Evolutionary conservation across 352 stramenopile species (phyloP).

Genomic region (Phytophthora ramorum): DNA sequence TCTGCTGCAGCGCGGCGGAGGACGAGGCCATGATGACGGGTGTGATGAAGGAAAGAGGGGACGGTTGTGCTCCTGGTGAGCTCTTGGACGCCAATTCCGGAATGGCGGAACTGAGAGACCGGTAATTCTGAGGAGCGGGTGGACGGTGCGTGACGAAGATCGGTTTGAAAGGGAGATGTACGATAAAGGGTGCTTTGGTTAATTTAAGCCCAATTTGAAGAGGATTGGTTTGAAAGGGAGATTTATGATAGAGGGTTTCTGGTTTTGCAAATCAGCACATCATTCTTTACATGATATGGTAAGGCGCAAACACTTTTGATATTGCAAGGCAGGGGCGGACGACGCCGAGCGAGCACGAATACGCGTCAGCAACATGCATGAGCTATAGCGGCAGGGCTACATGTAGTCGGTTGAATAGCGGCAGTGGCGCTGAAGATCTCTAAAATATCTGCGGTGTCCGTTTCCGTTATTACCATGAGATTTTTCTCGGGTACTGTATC

Average conservation of each 20-base stretch:
- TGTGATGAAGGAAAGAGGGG: constrained; percentile 4
- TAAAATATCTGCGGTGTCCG: too few species aligned
- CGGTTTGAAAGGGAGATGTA: background rate
- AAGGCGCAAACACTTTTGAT: constrained; percentile 8
- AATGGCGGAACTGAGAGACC: constrained; percentile 17
- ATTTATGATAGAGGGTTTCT: background rate
- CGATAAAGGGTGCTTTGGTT: too few species aligned
- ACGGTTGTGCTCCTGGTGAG: constrained; percentile 24
- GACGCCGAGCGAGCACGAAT: background rate
- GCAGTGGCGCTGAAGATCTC: too few species aligned
- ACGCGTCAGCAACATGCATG: too few species aligned
- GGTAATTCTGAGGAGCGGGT: constrained; percentile 23
- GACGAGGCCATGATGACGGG: constrained; percentile 54
- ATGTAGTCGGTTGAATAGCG: too few species aligned
- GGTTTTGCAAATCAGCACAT: constrained; percentile 22
- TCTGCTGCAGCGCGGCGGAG: constrained; percentile 75
- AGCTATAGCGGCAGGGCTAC: too few species aligned
- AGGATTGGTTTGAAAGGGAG: background rate
- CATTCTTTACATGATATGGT: too few species aligned
- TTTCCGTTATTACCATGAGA: too few species aligned
- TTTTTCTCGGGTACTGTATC: too few species aligned
- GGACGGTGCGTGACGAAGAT: constrained; percentile 14
- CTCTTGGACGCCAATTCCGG: constrained; percentile 37
- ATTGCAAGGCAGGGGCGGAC: constrained; percentile 10
- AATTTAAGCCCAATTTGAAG: too few species aligned